Evolutionary conservation across 2,329 filamentous ascomycete genomes (phyloP).

Genomic region (Aspergillus jensenii): DNA sequence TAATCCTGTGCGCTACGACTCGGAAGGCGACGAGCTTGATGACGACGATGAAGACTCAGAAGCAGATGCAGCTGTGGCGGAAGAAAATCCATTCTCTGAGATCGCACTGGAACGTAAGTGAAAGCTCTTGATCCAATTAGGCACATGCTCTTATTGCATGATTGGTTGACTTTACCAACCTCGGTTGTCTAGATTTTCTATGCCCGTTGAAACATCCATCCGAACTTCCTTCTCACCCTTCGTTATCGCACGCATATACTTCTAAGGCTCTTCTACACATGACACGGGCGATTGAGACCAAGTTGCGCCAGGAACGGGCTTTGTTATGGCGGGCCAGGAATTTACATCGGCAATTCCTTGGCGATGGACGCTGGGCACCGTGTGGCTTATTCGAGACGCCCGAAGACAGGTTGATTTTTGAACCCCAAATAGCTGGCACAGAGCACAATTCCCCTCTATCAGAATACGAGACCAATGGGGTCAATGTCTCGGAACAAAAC

Average conservation of each 20-base stretch:
- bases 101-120: conserved; percentile 56
- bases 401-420: conserved; percentile 51
- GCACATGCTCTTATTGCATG: background rate
- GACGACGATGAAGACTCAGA: conserved; percentile 58
- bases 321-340: conserved; percentile 59
- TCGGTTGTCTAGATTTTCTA: conserved; percentile 50
- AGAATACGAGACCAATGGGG: conserved; percentile 18
- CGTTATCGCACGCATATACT: conserved; percentile 58
- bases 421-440: conserved; percentile 29
- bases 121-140: background rate
- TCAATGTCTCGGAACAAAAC: conserved; percentile 11
- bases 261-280: conserved; percentile 60
- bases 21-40: conserved; percentile 63
- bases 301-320: conserved; percentile 57
- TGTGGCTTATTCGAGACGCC: conserved; percentile 53
- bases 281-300: conserved; percentile 55
- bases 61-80: conserved; percentile 57
- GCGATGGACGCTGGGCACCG: conserved; percentile 61
- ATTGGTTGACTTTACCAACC: conserved; percentile 9
- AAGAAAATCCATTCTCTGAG: conserved; percentile 62
- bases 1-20: conserved; percentile 62
- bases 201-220: conserved; percentile 63
- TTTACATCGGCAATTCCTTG: conserved; percentile 58
- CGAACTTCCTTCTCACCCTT: conserved; percentile 60
- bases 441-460: conserved; percentile 15